phyloP scores from a whole-genome alignment of 1,139 yeast genomes.

The Pichia sp. region DNA sequence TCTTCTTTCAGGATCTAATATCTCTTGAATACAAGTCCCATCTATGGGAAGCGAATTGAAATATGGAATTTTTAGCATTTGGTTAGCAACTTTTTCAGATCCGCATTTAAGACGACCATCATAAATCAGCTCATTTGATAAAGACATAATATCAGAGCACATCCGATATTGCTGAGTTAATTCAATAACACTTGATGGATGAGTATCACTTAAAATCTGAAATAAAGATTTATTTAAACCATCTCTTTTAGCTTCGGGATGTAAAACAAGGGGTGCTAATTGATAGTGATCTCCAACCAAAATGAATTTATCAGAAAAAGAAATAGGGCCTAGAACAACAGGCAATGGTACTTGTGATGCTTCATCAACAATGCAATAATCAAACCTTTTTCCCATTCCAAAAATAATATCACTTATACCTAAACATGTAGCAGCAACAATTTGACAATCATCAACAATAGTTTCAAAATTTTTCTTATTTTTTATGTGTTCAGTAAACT shows the following conservation, averaged over 20 bases:
- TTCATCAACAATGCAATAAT: slow-evolving; percentile 92
- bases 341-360: slow-evolving; percentile 96
- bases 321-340: slow-evolving; percentile 78
- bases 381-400: slow-evolving; percentile 55
- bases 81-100: slow-evolving; percentile 52
- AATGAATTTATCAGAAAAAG: slow-evolving; percentile 71
- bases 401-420: slow-evolving; percentile 65
- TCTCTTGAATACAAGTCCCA: slow-evolving; percentile 39
- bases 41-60: slow-evolving; percentile 25
- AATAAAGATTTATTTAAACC: slow-evolving; percentile 82
- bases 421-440: slow-evolving; percentile 86
- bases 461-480: slow-evolving; percentile 40
- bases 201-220: slow-evolving; percentile 59
- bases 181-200: slow-evolving; percentile 68
- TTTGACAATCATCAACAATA: slow-evolving; percentile 50
- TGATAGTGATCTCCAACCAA: slow-evolving; percentile 95
- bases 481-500: slow-evolving; percentile 34
- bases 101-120: slow-evolving; percentile 76
- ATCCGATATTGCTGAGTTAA: slow-evolving; percentile 83
- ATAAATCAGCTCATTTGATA: slow-evolving; percentile 77
- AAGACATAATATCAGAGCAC: slow-evolving; percentile 82
- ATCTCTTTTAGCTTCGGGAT: slow-evolving; percentile 45
- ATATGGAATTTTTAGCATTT: slow-evolving; percentile 43
- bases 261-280: slow-evolving; percentile 75
- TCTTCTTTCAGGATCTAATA: slow-evolving; percentile 42